Evolutionary conservation across 129 eudicot species (phyloP).

Genomic region (carrot (Daucus carota)): DNA sequence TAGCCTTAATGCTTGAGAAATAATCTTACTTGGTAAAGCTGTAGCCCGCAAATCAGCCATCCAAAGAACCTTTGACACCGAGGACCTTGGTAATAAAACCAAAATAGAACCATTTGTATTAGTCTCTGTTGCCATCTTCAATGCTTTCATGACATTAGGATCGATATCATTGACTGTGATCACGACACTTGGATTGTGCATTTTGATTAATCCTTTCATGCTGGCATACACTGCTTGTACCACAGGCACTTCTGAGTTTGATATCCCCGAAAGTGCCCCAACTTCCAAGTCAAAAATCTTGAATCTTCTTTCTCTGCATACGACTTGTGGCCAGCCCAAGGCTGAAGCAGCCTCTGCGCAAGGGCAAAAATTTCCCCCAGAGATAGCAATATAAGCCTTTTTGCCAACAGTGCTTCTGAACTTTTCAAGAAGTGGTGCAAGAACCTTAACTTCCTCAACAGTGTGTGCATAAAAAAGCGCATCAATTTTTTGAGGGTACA

Average conservation of each 20-base stretch:
- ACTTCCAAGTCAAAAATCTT: conserved; percentile 83
- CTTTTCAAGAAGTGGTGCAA: conserved; percentile 82
- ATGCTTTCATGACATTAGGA: conserved; percentile 53
- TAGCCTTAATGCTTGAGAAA: background rate
- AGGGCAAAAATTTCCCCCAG: conserved; percentile 75
- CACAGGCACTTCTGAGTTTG: conserved; percentile 83
- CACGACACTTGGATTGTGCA: conserved; percentile 85
- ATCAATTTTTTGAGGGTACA: conserved; percentile 89
- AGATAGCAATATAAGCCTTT: conserved; percentile 85
- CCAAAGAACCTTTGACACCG: conserved; percentile 80
- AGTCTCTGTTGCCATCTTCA: conserved; percentile 72
- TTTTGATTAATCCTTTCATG: conserved; percentile 77
- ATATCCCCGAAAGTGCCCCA: conserved; percentile 55
- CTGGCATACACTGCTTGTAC: conserved; percentile 73
- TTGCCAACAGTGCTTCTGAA: conserved; percentile 80
- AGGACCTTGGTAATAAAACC: conserved; percentile 61
- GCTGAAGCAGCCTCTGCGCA: conserved; percentile 86
- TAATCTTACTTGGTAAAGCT: conserved; percentile 77
- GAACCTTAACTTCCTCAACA: conserved; percentile 58
- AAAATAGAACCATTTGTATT: conserved; percentile 40
- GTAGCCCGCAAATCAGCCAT: conserved; percentile 94
- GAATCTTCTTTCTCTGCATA: conserved; percentile 74
- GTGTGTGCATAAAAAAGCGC: conserved; percentile 97
- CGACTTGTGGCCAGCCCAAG: conserved; percentile 68
- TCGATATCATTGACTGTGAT: conserved; percentile 66